phyloP scores from a whole-genome alignment of 495 filamentous ascomycete species.

The Cudoniella acicularis region DNA sequence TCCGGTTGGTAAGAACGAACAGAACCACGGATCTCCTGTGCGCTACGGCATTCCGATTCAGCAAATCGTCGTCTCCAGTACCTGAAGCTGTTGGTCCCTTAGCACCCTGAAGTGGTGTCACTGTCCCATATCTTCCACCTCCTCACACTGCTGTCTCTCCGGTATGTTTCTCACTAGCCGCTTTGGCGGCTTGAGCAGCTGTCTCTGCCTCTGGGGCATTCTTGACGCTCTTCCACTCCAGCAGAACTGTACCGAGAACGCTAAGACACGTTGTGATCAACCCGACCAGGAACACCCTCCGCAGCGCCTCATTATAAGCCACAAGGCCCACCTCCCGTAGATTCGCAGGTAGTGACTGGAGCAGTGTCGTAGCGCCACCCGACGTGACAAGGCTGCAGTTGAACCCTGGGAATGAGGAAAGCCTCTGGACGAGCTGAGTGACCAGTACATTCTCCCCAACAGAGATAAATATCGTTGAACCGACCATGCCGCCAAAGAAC shows the following conservation, averaged over 20 bases:
- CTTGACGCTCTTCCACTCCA: not conserved
- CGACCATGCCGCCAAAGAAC: constrained; percentile 56
- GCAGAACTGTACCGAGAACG: not conserved
- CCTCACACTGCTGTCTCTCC: too few relatives aligned
- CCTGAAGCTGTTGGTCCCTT: too few relatives aligned
- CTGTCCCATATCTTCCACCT: too few relatives aligned
- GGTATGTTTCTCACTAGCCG: too few relatives aligned
- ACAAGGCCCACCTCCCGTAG: not conserved
- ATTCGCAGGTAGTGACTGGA: not conserved
- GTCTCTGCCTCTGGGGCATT: too few relatives aligned
- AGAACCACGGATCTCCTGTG: too few relatives aligned
- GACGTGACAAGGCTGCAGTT: constrained; percentile 41
- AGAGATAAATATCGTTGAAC: constrained; percentile 58
- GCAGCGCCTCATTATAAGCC: not conserved
- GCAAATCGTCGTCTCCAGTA: too few relatives aligned
- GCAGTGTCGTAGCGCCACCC: constrained; percentile 39
- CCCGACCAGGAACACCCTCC: not conserved
- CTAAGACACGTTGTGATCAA: not conserved
- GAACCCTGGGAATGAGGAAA: constrained; percentile 34
- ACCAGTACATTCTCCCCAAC: constrained; percentile 60
- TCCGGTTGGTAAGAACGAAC: too few relatives aligned
- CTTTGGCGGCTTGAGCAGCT: too few relatives aligned
- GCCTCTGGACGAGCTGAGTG: constrained; percentile 45
- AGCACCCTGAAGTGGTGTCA: too few relatives aligned
- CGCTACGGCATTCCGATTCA: too few relatives aligned